These are phyloP conservation scores for Thelephora ganbajun DNA, from an alignment of 768 basidiomycete species.

Conservation along the genomic window DNA sequence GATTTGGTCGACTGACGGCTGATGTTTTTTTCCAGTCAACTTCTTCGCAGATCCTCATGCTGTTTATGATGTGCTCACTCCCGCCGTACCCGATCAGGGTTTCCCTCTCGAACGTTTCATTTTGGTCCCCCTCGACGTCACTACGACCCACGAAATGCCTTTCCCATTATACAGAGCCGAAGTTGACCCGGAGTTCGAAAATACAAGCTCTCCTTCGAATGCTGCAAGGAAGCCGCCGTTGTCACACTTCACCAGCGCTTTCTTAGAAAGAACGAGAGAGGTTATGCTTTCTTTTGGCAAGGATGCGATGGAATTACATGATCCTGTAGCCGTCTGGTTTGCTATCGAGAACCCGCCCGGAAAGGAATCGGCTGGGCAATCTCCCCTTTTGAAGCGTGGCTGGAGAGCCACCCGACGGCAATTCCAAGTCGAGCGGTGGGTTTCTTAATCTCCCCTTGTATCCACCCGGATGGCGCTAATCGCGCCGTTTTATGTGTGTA, in stretches of 20 bases:
- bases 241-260: slow-evolving; percentile 64
- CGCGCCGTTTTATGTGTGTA: background rate
- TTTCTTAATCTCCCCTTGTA: background rate
- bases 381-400: slow-evolving; percentile 24
- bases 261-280: slow-evolving; percentile 61
- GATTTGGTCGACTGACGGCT: background rate
- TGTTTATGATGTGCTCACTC: slow-evolving; percentile 50
- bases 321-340: slow-evolving; percentile 83
- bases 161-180: slow-evolving; percentile 44
- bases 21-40: slow-evolving; percentile 38
- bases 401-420: slow-evolving; percentile 33
- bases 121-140: slow-evolving; percentile 70
- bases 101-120: slow-evolving; percentile 56
- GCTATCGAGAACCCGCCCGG: slow-evolving; percentile 57
- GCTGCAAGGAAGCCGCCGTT: slow-evolving; percentile 39
- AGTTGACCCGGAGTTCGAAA: slow-evolving; percentile 51
- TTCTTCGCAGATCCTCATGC: slow-evolving; percentile 84
- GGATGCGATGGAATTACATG: slow-evolving; percentile 84
- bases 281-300: slow-evolving; percentile 71
- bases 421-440: slow-evolving; percentile 31
- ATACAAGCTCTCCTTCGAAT: slow-evolving; percentile 32
- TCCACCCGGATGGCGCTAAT: slow-evolving; percentile 1
- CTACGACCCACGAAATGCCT: slow-evolving; percentile 64
- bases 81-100: slow-evolving; percentile 22
- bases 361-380: slow-evolving; percentile 4